Conservation (phyloP, 2,329 filamentous ascomycete genomes). For the Xylaria sp. region DNA sequence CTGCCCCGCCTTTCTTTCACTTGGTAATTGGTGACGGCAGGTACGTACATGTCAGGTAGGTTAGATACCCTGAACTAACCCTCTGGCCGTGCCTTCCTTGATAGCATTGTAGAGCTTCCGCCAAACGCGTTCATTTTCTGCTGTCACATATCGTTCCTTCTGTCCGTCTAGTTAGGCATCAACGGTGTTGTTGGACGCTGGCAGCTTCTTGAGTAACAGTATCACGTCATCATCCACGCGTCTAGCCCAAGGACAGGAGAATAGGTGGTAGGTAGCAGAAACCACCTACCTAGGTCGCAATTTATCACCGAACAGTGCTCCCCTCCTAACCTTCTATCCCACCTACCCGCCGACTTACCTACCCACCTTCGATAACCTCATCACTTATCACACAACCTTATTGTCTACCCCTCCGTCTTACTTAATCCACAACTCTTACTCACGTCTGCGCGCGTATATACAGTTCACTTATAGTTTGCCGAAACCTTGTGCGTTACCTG, state of each 20-base stretch:
- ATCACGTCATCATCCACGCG: slow-evolving; percentile 32
- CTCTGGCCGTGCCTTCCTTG: background rate
- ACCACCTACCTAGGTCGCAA: background rate
- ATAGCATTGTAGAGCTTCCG: slow-evolving; percentile 6
- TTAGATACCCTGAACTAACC: background rate
- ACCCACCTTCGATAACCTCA: slow-evolving; percentile 8
- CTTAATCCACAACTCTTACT: slow-evolving; percentile 23
- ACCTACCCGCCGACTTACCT: background rate
- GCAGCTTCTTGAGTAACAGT: slow-evolving; percentile 36
- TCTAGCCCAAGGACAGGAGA: slow-evolving; percentile 17
- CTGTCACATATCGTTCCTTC: slow-evolving; percentile 6
- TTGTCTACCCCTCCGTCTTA: slow-evolving; percentile 2
- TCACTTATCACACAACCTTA: slow-evolving; percentile 18
- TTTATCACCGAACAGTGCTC: background rate
- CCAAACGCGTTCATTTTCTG: slow-evolving; percentile 13
- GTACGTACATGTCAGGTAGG: background rate
- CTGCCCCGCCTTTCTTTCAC: slow-evolving; percentile 29
- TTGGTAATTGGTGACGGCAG: background rate
- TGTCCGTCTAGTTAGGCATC: background rate
- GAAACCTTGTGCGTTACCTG: slow-evolving; percentile 17
- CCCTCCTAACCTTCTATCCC: background rate
- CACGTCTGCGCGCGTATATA: background rate
- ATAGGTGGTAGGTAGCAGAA: slow-evolving; percentile 9
- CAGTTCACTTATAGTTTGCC: slow-evolving; percentile 24
- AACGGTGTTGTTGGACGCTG: slow-evolving; percentile 7